Base-by-base conservation (phyloP, 768 basidiomycete species). In the Lyophyllum atratum region DNA sequence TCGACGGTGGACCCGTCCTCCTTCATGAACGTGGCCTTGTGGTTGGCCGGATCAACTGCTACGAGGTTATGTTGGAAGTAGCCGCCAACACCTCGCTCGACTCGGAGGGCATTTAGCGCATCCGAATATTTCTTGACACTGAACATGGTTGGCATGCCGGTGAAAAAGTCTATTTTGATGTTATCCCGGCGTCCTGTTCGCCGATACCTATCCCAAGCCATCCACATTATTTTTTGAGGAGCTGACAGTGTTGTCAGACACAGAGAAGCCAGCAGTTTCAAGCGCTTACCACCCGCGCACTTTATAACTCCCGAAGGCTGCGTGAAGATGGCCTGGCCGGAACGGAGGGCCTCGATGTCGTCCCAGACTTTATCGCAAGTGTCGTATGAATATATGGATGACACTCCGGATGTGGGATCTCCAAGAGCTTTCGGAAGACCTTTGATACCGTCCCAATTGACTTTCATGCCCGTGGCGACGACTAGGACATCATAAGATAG, bases 111-210 rank as follows among this genome's bases (percentile, higher is more conserved):
- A 45, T 97, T 80, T 45, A 98, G 79, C 4, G 89, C 92, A 59
- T 95, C 90, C 3, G 92, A 89, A 74, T 98, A 99, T 72, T 98
- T 95, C 67, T 95, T 94, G 53, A 97, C 95, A 64, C 86, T 84
- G 75, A 99, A 98, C 95, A 99, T 98, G 43, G 89, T 82, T 17
- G 94, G 93, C 90, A 88, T 90, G 59, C 93, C 95, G 28, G 89
- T 92, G 70, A 89, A 89, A 70, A 96, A 96, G 56, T 92, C 84
- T 59, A 90, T 68, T 49, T 84, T 77, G 63, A 90, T 80, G 47
- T 82, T 77, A 48, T 80, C 77, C 15, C 74, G 69, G 19, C 89
- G 81, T 2, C 79, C 78, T 10, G 89, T 89, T 66, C 71, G 78
- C 55, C 80, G 79, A 69, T 81, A 93, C 47, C 86, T 77, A 68